Evolutionary conservation across 305 asterid genomes (phyloP).

Genomic region (Fraxinus velutina): DNA sequence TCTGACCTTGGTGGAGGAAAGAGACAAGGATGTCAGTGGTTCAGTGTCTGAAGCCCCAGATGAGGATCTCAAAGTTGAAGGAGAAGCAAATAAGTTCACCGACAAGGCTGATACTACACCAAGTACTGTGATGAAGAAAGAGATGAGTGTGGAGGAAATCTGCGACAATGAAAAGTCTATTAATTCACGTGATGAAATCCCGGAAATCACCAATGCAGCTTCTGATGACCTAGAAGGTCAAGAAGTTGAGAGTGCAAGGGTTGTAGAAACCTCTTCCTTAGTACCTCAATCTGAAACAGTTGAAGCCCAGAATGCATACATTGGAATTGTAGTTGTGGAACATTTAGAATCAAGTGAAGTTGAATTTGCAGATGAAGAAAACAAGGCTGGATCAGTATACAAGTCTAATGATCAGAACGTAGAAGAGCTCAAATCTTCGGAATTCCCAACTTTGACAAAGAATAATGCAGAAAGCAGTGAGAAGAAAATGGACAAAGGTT

Average conservation of each 20-base stretch:
- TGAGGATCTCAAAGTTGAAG: background rate
- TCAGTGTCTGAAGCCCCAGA: constrained; percentile 9
- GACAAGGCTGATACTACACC: constrained; percentile 18
- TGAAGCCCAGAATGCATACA: background rate
- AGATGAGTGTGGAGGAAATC: constrained; percentile 25
- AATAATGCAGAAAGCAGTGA: background rate
- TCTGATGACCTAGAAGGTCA: constrained; percentile 21
- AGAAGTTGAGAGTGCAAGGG: constrained; percentile 12
- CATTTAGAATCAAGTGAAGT: constrained; percentile 23
- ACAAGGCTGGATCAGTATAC: constrained; percentile 6
- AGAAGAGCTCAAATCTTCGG: constrained; percentile 6
- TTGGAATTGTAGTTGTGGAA: constrained; percentile 14
- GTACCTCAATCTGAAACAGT: constrained; percentile 10
- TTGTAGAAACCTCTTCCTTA: constrained; percentile 13
- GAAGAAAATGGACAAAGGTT: background rate
- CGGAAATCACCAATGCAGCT: constrained; percentile 14
- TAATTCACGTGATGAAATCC: constrained; percentile 22
- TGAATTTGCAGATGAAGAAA: constrained; percentile 21
- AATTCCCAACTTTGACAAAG: constrained; percentile 2
- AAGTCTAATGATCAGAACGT: constrained; percentile 16
- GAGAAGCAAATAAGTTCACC: background rate
- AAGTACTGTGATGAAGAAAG: constrained; percentile 25
- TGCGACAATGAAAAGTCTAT: constrained; percentile 23
- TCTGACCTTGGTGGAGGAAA: constrained; percentile 37
- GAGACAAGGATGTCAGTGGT: constrained; percentile 28